Base-by-base conservation (phyloP, 495 filamentous ascomycete genomes). In the Pseudoneurospora amorphoporcata region DNA sequence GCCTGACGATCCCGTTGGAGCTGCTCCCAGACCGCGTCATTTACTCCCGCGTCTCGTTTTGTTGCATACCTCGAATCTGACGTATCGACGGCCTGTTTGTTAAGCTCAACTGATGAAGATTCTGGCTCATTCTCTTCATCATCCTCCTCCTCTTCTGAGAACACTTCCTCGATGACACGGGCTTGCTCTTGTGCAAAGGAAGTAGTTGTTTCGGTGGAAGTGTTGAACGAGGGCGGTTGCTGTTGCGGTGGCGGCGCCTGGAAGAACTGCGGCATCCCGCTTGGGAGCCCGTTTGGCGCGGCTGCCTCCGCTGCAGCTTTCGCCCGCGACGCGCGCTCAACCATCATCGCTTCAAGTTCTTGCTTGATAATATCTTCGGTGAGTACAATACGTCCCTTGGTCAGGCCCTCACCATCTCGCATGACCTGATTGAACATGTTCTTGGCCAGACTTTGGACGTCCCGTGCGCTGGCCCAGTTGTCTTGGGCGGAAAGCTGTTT, bases 381-480 rank as follows among this genome's bases (percentile, higher is more conserved):
- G 17, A 87, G 75, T 0, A 72, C 29, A 4, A 80, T 47, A 3
- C 70, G 53, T 0, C 75, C 72, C 2, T 69, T 71, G 0, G 76
- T 68, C 0, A 77, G 53, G 0, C 76, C 77, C 2, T 75, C 76
- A 32, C 78, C 79, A 43, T 74, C 76, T 65, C 73, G 78, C 12
- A 90, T 74, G 3, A 83, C 72, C 58, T 77, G 80, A n/a, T 81
- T 75, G 72, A 86, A 87, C 16, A 92, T 84, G 0, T 58, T 76
- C 72, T 87, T 90, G 0, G 81, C 85, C 1, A 93, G 53, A 0
- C 84, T 87, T 43, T 87, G 79, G 0, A 94, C 83, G 70, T 93
- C 91, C 9, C 91, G 81, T 0, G 88, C 91, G 75, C 90, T 94
- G 4, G 84, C 91, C 90, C 90, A 94, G 16, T 82, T 83, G n/a